Percentiles rank a stretch among this genome's conserved stretches.
Conservation (phyloP, 495 filamentous ascomycete species). For the Saxispiralis lemnorum region DNA sequence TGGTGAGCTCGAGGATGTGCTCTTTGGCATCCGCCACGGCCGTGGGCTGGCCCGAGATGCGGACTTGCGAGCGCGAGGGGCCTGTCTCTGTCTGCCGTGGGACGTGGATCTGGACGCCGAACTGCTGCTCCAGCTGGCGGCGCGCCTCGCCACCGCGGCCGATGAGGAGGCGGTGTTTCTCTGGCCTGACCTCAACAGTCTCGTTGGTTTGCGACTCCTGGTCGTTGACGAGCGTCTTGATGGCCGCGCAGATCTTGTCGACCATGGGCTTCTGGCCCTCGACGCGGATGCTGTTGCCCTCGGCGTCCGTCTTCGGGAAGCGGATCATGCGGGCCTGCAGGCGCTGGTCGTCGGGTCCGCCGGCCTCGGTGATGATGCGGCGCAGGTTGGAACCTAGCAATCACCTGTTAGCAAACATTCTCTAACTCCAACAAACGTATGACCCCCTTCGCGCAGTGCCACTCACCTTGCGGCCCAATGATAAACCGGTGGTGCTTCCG, state of each 20-base stretch:
- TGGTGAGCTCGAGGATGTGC: conserved; percentile 60
- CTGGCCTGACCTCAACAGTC: conserved; percentile 58
- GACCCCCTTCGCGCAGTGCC: conserved; percentile 1
- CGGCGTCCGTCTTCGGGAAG: conserved; percentile 66
- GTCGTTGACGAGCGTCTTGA: conserved; percentile 60
- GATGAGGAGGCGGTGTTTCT: conserved; percentile 82
- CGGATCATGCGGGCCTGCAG: conserved; percentile 71
- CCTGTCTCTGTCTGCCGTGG: conserved; percentile 58
- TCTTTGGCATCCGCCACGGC: conserved; percentile 72
- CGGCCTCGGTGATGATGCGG: conserved; percentile 70
- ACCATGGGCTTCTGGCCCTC: conserved; percentile 70
- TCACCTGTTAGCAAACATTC: conserved; percentile 23
- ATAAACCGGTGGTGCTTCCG: conserved; percentile 79
- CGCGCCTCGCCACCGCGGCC: conserved; percentile 78
- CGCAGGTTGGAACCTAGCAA: conserved; percentile 61
- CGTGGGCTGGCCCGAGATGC: conserved; percentile 58
- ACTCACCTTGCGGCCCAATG: conserved; percentile 75
- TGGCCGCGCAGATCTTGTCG: conserved; percentile 69
- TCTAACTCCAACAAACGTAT: not conserved
- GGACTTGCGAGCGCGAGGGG: conserved; percentile 49
- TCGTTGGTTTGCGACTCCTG: conserved; percentile 61
- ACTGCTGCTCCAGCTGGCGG: conserved; percentile 69
- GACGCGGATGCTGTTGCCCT: conserved; percentile 69
- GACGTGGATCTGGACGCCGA: conserved; percentile 77
- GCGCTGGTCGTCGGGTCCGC: conserved; percentile 67